Base-by-base conservation (phyloP, 2,329 filamentous ascomycete genomes). In the Curvularia eragrostidis region DNA sequence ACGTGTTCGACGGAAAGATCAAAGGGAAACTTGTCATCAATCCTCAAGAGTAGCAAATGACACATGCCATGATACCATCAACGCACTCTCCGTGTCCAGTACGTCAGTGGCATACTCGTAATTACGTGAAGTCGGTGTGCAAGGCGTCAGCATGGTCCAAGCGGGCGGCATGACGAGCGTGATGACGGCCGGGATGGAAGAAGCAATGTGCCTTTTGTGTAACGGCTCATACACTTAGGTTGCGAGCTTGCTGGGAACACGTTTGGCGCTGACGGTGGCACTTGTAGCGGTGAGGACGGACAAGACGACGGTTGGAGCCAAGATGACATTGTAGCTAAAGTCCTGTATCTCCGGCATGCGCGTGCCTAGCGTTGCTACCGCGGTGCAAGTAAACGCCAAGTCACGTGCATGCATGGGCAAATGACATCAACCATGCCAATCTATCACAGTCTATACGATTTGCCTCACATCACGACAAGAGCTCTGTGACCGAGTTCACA, bases 1-100 rank as follows among this genome's bases (percentile, higher is more conserved):
- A 69, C 42, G 61, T 72, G 3, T 66, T 68, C 15, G 63, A 68
- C 23, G 61, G 65, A 8, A 70, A 68, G 42, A 49, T 66, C 21
- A 61, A 59, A 39, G 64, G 64, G 12, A 72, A 69, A 44, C 42
- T 73, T 12, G 61, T 69, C 18, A 24, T 72, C 8, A 55, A 72
- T 23, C 66, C 68, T 3, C 67, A 72, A 46, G 68, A 71, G 18
- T 70, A 62, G 57, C 5, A 19, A 46, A 30, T 30, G 26, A n/a
- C n/a, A 36, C n/a, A 36, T 46, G 23, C 15, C 8, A 23, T 42
- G 23, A 42, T 28, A 4, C 1, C 24, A 1, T 46, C 9, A 19
- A n/a, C n/a, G n/a, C n/a, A n/a, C n/a, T n/a, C 24, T 7, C 2
- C 30, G 42, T 26, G 23, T 46, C 13, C 19, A 12, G 18, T 15